Conservation (phyloP, 345 rosid species). For the Tarenaya hassleriana region DNA sequence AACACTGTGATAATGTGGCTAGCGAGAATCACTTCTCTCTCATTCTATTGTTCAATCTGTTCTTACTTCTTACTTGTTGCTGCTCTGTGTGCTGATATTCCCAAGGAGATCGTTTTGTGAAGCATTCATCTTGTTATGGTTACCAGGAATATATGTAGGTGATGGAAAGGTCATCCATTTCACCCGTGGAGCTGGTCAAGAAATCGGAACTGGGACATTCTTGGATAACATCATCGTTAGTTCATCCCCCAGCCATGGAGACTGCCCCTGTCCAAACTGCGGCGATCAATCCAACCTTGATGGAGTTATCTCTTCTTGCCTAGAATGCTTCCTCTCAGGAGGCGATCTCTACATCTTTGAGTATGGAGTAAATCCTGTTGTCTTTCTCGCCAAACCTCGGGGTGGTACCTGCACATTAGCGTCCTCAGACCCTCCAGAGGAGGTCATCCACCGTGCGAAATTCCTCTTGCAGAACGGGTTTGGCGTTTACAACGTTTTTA, state of each 20-base stretch:
- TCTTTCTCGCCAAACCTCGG: slow-evolving; percentile 52
- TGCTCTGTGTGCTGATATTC: too few relatives aligned
- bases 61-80: too few relatives aligned
- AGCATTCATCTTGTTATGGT: background rate
- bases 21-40: too few relatives aligned
- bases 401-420: slow-evolving; percentile 84
- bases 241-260: slow-evolving; percentile 33
- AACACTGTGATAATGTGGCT: too few relatives aligned
- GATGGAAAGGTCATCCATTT: slow-evolving; percentile 68
- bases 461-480: slow-evolving; percentile 62
- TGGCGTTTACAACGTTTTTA: slow-evolving; percentile 55
- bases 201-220: slow-evolving; percentile 55
- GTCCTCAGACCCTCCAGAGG: slow-evolving; percentile 45
- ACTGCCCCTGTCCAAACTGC: slow-evolving; percentile 49
- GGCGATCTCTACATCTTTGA: slow-evolving; percentile 57
- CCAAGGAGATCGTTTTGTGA: too few relatives aligned
- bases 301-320: slow-evolving; percentile 61
- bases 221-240: slow-evolving; percentile 52
- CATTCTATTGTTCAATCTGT: too few relatives aligned
- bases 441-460: slow-evolving; percentile 49
- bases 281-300: slow-evolving; percentile 38
- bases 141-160: slow-evolving; percentile 54
- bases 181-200: slow-evolving; percentile 62
- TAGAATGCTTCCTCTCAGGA: slow-evolving; percentile 61
- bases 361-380: slow-evolving; percentile 38